phyloP scores from a whole-genome alignment of 2,329 filamentous ascomycete genomes.

The Sporothrix globosa region DNA sequence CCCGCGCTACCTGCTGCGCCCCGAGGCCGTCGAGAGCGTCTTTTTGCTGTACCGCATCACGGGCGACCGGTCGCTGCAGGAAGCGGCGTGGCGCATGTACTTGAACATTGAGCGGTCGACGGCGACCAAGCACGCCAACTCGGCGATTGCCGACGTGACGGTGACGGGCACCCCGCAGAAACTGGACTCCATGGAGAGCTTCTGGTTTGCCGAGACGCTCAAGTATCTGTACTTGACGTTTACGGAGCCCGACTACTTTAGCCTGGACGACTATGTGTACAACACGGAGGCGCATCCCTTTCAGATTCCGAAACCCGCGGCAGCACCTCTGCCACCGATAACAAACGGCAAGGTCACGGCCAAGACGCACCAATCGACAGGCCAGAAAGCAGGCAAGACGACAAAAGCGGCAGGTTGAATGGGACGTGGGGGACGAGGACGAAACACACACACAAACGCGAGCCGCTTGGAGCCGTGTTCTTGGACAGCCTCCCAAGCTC shows the following conservation, averaged over 20 bases:
- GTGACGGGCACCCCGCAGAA: constrained; percentile 44
- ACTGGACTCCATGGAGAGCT: constrained; percentile 46
- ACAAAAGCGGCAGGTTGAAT: constrained; percentile 33
- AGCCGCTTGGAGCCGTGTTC: background rate
- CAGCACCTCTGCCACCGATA: constrained; percentile 43
- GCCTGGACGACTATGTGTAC: constrained; percentile 37
- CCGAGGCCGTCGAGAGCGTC: constrained; percentile 73
- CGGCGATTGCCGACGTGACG: constrained; percentile 44
- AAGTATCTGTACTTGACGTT: constrained; percentile 38
- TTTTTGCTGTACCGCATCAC: constrained; percentile 82
- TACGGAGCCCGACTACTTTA: constrained; percentile 34
- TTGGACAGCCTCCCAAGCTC: background rate
- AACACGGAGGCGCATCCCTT: constrained; percentile 38
- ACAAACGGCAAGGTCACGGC: constrained; percentile 9
- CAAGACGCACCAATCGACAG: constrained; percentile 7
- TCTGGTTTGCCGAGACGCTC: constrained; percentile 38
- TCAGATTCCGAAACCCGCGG: constrained; percentile 39
- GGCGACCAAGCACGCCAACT: constrained; percentile 36
- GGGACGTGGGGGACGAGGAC: background rate
- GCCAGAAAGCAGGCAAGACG: constrained; percentile 32
- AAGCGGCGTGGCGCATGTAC: constrained; percentile 82
- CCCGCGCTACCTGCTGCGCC: constrained; percentile 59
- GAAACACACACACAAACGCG: background rate
- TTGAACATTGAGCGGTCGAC: constrained; percentile 69
- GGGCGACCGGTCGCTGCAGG: constrained; percentile 68